These are phyloP conservation scores for Tephrocybe sp. DNA, from an alignment of 768 basidiomycete genomes.

Conservation along the genomic window DNA sequence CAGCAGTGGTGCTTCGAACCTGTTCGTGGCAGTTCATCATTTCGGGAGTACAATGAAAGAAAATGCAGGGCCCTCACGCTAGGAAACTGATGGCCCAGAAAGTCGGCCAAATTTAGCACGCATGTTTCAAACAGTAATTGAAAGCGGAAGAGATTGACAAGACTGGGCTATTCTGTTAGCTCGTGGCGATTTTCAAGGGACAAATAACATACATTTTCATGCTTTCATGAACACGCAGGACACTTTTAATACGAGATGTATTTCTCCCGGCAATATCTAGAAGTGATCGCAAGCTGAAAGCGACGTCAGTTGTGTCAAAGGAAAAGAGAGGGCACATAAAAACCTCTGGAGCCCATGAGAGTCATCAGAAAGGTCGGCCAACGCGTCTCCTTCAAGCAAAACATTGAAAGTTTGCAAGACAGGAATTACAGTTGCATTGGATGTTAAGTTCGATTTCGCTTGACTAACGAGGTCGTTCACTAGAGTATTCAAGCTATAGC, in stretches of 20 bases:
- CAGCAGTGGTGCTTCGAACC: conserved; percentile 81
- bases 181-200: background rate
- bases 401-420: conserved; percentile 74
- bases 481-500: conserved; percentile 52
- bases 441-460: conserved; percentile 50
- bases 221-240: conserved; percentile 76
- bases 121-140: conserved; percentile 43
- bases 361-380: conserved; percentile 48
- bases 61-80: conserved; percentile 47
- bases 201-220: conserved; percentile 73
- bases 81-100: conserved; percentile 81
- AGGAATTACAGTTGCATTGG: conserved; percentile 81
- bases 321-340: background rate
- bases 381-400: conserved; percentile 66
- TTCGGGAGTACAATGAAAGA: background rate
- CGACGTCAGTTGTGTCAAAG: conserved; percentile 6
- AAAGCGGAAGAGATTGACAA: conserved; percentile 62
- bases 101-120: conserved; percentile 48
- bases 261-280: conserved; percentile 60
- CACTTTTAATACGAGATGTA: conserved; percentile 70
- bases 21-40: conserved; percentile 27
- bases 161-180: conserved; percentile 37
- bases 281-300: conserved; percentile 51
- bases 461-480: conserved; percentile 57
- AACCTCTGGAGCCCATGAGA: conserved; percentile 53